Evolutionary conservation across 805 yeast genomes (phyloP).

Genomic region (Cyberlindnera maritima): DNA sequence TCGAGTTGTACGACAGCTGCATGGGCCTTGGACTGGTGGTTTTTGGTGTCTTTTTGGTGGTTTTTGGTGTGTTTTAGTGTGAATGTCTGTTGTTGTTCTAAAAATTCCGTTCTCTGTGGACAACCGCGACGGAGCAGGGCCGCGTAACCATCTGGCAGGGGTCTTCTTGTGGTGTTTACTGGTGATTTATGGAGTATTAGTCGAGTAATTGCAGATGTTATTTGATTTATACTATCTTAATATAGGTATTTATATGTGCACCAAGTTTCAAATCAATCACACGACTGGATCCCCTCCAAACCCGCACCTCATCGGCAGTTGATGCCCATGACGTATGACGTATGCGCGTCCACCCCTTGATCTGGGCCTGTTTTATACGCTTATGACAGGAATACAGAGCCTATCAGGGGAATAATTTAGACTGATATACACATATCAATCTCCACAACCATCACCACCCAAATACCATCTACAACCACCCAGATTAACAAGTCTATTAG

Average conservation of each 20-base stretch:
- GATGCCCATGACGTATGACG: not conserved
- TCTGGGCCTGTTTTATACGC: too few species aligned
- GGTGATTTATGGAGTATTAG: not conserved
- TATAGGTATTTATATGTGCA: not conserved
- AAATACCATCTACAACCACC: not conserved
- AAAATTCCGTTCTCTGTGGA: not conserved
- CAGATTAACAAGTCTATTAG: not conserved
- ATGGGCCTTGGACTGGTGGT: too few species aligned
- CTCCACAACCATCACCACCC: too few species aligned
- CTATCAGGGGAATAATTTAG: too few species aligned
- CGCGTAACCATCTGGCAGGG: not conserved
- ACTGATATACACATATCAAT: too few species aligned
- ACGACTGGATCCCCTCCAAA: too few species aligned
- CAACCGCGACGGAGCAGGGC: not conserved
- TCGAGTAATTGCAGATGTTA: not conserved
- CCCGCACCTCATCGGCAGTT: too few species aligned
- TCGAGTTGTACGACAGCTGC: constrained; percentile 28
- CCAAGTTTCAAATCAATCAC: too few species aligned
- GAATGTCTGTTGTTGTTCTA: not conserved
- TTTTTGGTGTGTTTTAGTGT: too few species aligned
- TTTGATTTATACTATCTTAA: not conserved
- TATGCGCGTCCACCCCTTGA: not conserved
- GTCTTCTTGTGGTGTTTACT: not conserved
- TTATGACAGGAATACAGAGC: too few species aligned
- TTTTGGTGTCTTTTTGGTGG: too few species aligned